Evolutionary conservation across 108 stramenopile genomes (phyloP).

Genomic region (Ochromonas danica): DNA sequence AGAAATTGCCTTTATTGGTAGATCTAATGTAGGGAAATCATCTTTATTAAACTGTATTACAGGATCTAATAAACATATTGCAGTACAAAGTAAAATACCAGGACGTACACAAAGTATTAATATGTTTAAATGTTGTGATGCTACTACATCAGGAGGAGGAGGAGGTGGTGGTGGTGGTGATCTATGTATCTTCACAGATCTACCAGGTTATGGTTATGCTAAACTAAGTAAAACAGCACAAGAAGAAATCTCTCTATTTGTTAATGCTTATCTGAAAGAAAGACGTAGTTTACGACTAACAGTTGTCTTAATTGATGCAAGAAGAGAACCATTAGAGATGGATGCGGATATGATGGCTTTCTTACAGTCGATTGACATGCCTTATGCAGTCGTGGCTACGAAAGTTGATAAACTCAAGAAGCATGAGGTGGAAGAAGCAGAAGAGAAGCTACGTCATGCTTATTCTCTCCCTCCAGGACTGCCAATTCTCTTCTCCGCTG

Average conservation of each 20-base stretch:
- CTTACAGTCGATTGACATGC: conserved; percentile 73
- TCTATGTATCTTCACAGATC: conserved; percentile 73
- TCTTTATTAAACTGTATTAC: conserved; percentile 53
- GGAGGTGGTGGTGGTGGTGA: conserved; percentile 41
- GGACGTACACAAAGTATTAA: conserved; percentile 55
- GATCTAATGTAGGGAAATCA: conserved; percentile 60
- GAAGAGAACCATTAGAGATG: conserved; percentile 71
- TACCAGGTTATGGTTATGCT: conserved; percentile 94
- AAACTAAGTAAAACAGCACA: conserved; percentile 75
- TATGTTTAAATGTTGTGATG: conserved; percentile 30
- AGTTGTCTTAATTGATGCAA: conserved; percentile 77
- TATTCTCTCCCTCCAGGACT: conserved; percentile 41
- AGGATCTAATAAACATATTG: conserved; percentile 44
- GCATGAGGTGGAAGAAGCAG: conserved; percentile 32
- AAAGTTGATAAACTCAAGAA: conserved; percentile 78
- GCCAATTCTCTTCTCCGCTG: conserved; percentile 46
- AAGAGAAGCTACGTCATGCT: conserved; percentile 37
- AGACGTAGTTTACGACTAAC: conserved; percentile 75
- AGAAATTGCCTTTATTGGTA: conserved; percentile 56
- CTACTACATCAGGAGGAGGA: conserved; percentile 9
- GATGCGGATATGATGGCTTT: conserved; percentile 66
- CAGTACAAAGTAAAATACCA: conserved; percentile 46
- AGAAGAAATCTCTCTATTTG: conserved; percentile 70
- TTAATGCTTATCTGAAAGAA: conserved; percentile 68
- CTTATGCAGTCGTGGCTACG: conserved; percentile 79